A percentile compares a stretch with the other conserved stretches of the same genome.
phyloP scores from a whole-genome alignment of 2,329 filamentous ascomycete genomes.

The Stachybotrys chlorohalonatus region DNA sequence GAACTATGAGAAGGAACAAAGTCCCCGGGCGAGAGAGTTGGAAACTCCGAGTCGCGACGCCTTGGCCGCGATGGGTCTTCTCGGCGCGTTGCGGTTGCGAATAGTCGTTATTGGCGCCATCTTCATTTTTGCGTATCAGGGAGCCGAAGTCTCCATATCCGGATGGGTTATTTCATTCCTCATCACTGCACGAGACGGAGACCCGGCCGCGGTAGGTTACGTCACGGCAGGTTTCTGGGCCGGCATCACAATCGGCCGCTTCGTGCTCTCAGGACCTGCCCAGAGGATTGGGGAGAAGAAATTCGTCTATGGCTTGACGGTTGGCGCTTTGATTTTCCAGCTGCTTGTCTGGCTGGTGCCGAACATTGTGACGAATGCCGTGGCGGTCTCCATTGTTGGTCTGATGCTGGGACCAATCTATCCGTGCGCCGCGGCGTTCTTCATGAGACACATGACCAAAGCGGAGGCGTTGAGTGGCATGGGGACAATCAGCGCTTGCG shows the following conservation, averaged over 20 bases:
- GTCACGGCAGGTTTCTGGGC: conserved; percentile 65
- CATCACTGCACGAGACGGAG: conserved; percentile 60
- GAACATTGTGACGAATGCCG: conserved; percentile 62
- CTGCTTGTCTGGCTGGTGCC: conserved; percentile 72
- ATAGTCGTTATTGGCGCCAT: conserved; percentile 65
- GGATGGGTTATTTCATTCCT: conserved; percentile 85
- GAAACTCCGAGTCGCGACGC: conserved; percentile 9
- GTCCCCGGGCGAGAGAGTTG: conserved; percentile 23
- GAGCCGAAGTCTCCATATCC: conserved; percentile 73
- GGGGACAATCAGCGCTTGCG: conserved; percentile 60
- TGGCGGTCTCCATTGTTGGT: conserved; percentile 61
- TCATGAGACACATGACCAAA: conserved; percentile 50
- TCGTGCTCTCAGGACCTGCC: conserved; percentile 58
- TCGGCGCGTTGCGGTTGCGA: conserved; percentile 38
- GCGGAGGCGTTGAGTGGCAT: conserved; percentile 54
- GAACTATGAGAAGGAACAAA: conserved; percentile 55
- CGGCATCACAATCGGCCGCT: conserved; percentile 69
- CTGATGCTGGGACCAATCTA: conserved; percentile 72
- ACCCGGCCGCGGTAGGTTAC: conserved; percentile 66
- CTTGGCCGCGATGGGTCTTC: conserved; percentile 30
- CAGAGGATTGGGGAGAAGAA: conserved; percentile 60
- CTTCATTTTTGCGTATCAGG: conserved; percentile 83
- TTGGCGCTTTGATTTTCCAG: conserved; percentile 58
- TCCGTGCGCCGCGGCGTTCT: conserved; percentile 59
- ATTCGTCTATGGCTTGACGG: conserved; percentile 55